These are phyloP conservation scores for Yamadazyma dendronema DNA, from an alignment of 1,139 yeast species.

Conservation along the genomic window DNA sequence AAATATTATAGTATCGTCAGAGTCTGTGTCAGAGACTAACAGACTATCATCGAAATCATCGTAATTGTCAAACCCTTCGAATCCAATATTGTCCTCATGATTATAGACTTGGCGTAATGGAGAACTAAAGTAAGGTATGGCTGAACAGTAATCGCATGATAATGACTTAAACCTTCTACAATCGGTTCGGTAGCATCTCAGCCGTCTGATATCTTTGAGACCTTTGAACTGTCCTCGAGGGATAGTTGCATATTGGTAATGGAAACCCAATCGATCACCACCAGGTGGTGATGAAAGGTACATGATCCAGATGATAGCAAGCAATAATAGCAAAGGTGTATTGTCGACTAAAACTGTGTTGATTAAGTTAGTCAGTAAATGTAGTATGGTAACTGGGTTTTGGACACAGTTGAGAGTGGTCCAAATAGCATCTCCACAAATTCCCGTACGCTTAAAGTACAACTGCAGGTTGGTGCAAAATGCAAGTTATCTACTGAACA, in stretches of 20 bases:
- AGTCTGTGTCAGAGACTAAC: neutral
- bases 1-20: neutral
- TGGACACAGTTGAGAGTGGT: too few relatives aligned
- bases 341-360: neutral
- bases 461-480: too few relatives aligned
- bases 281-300: neutral
- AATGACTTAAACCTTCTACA: constrained; percentile 8
- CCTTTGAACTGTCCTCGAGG: constrained; percentile 19
- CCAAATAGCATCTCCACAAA: too few relatives aligned
- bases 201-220: constrained; percentile 17
- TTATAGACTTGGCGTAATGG: constrained; percentile 16
- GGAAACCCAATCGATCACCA: neutral
- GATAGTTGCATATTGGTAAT: constrained; percentile 7
- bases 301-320: neutral
- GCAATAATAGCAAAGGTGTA: neutral
- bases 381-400: too few relatives aligned
- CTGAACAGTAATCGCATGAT: constrained; percentile 22
- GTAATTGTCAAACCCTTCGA: neutral
- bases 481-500: too few relatives aligned
- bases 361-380: too few relatives aligned
- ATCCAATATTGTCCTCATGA: neutral
- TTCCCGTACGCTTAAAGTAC: too few relatives aligned
- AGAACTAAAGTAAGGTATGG: constrained; percentile 24
- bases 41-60: neutral
- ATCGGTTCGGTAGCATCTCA: constrained; percentile 12